A percentile compares a stretch with the other conserved stretches of the same genome.
These are phyloP conservation scores for Kodamaea alishanica DNA, from an alignment of 1,139 yeast species.

Conservation along the genomic window DNA sequence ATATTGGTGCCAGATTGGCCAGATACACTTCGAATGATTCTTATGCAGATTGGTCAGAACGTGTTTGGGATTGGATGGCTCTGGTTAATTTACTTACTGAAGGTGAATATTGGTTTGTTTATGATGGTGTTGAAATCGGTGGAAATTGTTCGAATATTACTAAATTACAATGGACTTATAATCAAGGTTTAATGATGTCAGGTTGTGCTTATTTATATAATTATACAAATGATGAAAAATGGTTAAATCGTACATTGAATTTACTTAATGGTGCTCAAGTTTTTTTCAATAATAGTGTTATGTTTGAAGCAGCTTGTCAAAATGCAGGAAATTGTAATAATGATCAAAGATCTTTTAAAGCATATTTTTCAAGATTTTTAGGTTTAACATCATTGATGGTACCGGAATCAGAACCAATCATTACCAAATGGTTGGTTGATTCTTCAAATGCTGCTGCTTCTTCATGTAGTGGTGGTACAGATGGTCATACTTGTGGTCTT, in stretches of 20 bases:
- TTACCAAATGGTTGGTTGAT: conserved; percentile 41
- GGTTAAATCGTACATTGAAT: conserved; percentile 53
- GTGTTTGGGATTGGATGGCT: conserved; percentile 67
- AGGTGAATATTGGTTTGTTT: conserved; percentile 38
- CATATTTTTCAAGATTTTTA: conserved; percentile 63
- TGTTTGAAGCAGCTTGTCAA: conserved; percentile 68
- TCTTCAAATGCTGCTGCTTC: conserved; percentile 56
- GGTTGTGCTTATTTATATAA: conserved; percentile 74
- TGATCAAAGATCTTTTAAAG: conserved; percentile 78
- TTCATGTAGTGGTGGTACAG: conserved; percentile 70
- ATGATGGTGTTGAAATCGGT: conserved; percentile 68
- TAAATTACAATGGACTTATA: conserved; percentile 67
- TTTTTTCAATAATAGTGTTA: conserved; percentile 44
- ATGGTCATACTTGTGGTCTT: conserved; percentile 75
- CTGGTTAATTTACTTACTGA: conserved; percentile 46
- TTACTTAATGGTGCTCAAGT: conserved; percentile 50
- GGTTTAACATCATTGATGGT: conserved; percentile 58
- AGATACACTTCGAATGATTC: conserved; percentile 62
- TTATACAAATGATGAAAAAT: conserved; percentile 51
- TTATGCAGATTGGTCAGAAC: conserved; percentile 62
- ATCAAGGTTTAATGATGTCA: conserved; percentile 68
- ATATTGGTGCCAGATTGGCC: conserved; percentile 73
- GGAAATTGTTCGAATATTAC: conserved; percentile 56
- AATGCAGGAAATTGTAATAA: conserved; percentile 52
- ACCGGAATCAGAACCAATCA: conserved; percentile 43